Base-by-base conservation (phyloP, 768 basidiomycete genomes). In the Exidia glandulosa region DNA sequence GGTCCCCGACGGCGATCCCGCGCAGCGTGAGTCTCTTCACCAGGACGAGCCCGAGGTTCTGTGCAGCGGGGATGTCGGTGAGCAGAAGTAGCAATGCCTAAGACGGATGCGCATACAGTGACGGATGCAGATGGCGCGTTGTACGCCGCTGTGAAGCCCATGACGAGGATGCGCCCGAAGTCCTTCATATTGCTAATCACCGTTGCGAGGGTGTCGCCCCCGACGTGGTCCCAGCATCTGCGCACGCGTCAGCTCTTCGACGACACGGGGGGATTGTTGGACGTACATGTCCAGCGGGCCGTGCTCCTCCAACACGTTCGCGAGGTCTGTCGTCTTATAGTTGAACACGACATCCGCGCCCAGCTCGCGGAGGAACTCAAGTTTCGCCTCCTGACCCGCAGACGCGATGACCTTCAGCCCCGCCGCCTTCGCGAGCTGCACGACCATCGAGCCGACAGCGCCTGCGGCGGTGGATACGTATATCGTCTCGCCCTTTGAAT, bases 221-320 rank as follows among this genome's bases (percentile, higher is more conserved):
- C 84, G 12, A 85, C 84, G 45, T 81, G 78, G 62, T 83, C 81
- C 78, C 79, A 81, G 64, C 74, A 82, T 31, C 78, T 79, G 56
- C 41, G 19, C 19, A n/a, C n/a, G 13, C 19, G 23, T 48, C 7
- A 12, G 12, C 12, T 57, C 10, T 29, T n/a, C 33, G 23, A 6
- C 29, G 34, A 16, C 55, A 64, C 50, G 60, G 32, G 47, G n/a
- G n/a, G n/a, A 36, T 34, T 48, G 33, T 19, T 23, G 41, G 41
- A 60, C 61, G 54, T 71, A 9, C 74, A 74, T 65, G 59, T 71
- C 69, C 58, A 73, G 65, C 12, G 70, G 72, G n/a, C 75, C 73
- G 56, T 74, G 62, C 59, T 71, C 65, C 58, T 64, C 54, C 19
- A 79, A 68, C 9, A 74, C 65, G 32, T 73, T 67, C 23, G 54